Evolutionary conservation across 148 eudicot species (phyloP), one percentile per base, ranked within the genome.

Genomic region (Vaccinium darrowii): DNA sequence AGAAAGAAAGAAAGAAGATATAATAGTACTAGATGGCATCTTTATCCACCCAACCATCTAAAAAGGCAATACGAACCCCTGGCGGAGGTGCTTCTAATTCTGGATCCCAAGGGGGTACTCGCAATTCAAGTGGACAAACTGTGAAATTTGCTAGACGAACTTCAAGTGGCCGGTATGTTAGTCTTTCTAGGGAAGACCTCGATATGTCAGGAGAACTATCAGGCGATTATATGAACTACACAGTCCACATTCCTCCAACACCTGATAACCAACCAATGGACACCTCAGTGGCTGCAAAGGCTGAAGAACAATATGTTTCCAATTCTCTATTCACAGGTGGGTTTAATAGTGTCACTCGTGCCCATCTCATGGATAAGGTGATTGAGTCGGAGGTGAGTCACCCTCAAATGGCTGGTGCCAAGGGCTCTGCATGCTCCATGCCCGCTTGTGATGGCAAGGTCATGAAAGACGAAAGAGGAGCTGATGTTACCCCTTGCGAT

Each of bases 191-290:
- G 85, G 98, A 95, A 16, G 98, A 95, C 72, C 88, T 90, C 0
- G 94, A 93, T 71, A 87, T 85, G 88, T 92, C 98, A 0, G 95
- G 93, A 15, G 95, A 94, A 50, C 77, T 84, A 25, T 90, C 94
- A 0, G 91, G 92, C 5, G 95, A 92, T 69, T 92, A 94, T 56
- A 89, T 86, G 88, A 91, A 93, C 71, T 95, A 95, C 72, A 94
- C 96, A 1, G 96, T 94, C 16, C 96, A 94, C 80, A 90, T 94
- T 76, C 98, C 98, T 67, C 90, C 94, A 2, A 93, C 95, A 1
- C 98, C 98, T 0, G 98, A 94, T 25, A 93, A 94, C 53, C 95
- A 94, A 54, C 98, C 98, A 1, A 92, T 91, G 94, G 96, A 93
- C 50, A 88, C 94, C 1, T 87, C 93, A 0, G 90, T 92, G 79